Evolutionary conservation across 371 early-diverging fungal genomes (phyloP), one percentile per base, ranked within the genome.

Genomic region (Rhizopus sp.): DNA sequence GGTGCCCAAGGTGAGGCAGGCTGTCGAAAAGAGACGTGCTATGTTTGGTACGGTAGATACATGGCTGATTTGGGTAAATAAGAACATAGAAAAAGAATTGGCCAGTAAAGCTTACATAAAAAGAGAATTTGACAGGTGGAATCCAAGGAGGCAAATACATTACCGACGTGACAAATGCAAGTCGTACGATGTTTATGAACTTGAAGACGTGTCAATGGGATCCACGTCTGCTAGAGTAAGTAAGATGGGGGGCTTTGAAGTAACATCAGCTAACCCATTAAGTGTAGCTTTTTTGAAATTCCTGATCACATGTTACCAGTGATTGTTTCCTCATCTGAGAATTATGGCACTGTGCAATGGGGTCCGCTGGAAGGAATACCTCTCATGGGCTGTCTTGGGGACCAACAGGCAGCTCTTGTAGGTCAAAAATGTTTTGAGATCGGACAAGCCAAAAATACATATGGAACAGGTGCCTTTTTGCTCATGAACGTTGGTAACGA

Each of bases 381-480:
- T 1, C 81, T 95, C 12, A 76, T 89, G 34, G 94, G 94, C 4
- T 90, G 92, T 68, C 72, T 97, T 33, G 98, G 98, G 17, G 98
- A 98, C 76, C 98, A 98, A 69, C 98, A 98, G 68, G 96, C 97
- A 3, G 97, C 98, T 5, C 77, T 96, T 42, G 94, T 98, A 7
- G 98, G 98, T 8, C 98, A 97, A 66, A 84, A 85, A 60, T 97
- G 98, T 72, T 92, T 95, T 68, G 63, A 83, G 29, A 75, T 80
- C 0, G 97, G 98, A 3, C 87, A 91, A 63, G 91, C 91, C 44
- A 98, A 98, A 80, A 96, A 94, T 78, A 98, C 98, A 7, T 82
- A 95, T 73, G 98, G 97, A 29, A 97, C 97, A 7, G 97, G 98
- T 23, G 94, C 95, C 62, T 97, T 96, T 69, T 86, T 97, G 88